Base-by-base conservation (phyloP, 345 rosid genomes). In the Euphorbia lathyris region DNA sequence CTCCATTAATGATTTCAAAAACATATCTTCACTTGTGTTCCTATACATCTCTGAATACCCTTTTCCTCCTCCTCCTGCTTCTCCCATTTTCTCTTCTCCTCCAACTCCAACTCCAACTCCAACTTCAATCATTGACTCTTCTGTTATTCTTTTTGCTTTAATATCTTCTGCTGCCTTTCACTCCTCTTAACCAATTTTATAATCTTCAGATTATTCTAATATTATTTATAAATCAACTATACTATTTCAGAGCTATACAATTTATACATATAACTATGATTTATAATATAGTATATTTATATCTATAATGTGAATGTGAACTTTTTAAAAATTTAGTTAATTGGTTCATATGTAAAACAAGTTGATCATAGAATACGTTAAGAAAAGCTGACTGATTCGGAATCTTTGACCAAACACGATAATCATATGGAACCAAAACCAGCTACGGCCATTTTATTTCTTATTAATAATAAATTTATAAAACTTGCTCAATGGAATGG, bases 21-120 rank as follows among this genome's bases (percentile, higher is more conserved):
- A 89, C 76, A 86, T 38, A 67, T 89, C 94, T 75, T 89, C 89
- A 67, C 89, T 89, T 17, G 91, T 70, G 57, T 89, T 86, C 70
- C 89, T 82, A 53, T 73, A 83, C 71, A 81, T 43, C 30, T 84
- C 90, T 8, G 84, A 71, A 58, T 78, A 70, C 45, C 82, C 87
- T 66, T 80, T 82, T 61, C 82, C 93, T 34, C 83, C 93, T 20
- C 84, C 87, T 61, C 82, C 93, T 34, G 82, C 93, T 20, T 86
- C 87, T 13, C 77, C 86, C 85, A 79, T 77, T 23, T 55, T 51
- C 56, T 57, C 56, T 60, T 72, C 42, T 83, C 81, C 12, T n/a
- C n/a, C 7, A 34, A 34, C 38, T 34, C 38, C 38, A n/a, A n/a
- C 45, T 45, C n/a, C 7, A 34, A 34, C 38, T 34, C 38, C 38